Evolutionary conservation across 305 asterid species (phyloP).

Genomic region (Fraxinus nigra): DNA sequence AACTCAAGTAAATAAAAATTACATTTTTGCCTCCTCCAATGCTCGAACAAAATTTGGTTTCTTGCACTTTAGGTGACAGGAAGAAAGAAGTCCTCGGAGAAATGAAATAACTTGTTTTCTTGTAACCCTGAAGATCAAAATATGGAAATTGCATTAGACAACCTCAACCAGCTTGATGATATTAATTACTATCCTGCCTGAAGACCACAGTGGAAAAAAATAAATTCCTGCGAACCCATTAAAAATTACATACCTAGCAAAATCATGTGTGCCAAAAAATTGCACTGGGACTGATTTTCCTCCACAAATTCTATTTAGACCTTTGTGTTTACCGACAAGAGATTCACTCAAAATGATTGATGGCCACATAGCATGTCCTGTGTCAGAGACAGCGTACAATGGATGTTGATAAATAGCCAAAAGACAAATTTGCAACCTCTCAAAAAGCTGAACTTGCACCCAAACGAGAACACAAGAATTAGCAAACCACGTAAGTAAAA

Average conservation of each 20-base stretch:
- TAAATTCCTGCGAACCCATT: conserved; percentile 8
- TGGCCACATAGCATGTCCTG: conserved; percentile 99
- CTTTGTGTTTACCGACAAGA: conserved; percentile 58
- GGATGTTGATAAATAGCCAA: conserved; percentile 13
- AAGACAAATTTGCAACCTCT: not conserved
- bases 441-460: conserved; percentile 17
- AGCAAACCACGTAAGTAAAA: conserved; percentile 3
- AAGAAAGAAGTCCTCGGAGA: conserved; percentile 86
- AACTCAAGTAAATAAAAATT: conserved; percentile 33
- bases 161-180: conserved; percentile 12
- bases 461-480: conserved; percentile 10
- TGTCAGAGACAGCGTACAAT: conserved; percentile 25
- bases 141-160: conserved; percentile 20
- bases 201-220: not conserved
- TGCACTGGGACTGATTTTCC: conserved; percentile 88
- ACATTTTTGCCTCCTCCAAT: conserved; percentile 94
- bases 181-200: conserved; percentile 16
- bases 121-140: conserved; percentile 57
- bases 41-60: conserved; percentile 69
- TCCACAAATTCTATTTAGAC: conserved; percentile 66
- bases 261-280: conserved; percentile 97
- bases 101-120: conserved; percentile 76
- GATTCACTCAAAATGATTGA: conserved; percentile 89
- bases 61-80: conserved; percentile 90
- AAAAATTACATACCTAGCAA: conserved; percentile 70